Base-by-base conservation (phyloP, 768 basidiomycete genomes). In the Russula earlei region DNA sequence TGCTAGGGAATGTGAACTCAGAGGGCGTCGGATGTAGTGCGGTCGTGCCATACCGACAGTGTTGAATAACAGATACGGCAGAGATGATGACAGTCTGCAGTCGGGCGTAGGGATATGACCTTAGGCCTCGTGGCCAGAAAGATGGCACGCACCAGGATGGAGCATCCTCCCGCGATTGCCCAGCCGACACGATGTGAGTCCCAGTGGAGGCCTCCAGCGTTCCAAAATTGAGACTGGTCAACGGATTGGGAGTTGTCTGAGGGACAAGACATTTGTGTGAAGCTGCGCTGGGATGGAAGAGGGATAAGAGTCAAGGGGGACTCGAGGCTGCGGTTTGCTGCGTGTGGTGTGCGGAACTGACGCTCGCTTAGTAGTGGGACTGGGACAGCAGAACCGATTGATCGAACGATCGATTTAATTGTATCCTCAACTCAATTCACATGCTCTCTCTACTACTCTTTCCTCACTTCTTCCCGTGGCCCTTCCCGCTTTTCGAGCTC, bases 171-270 rank as follows among this genome's bases (percentile, higher is more conserved):
- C 15, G 85, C 78, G 53, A 88, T 74, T 10, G 83, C 75, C 86
- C 86, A 88, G 48, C 86, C 86, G 66, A 87, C 81, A 62, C 79
- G 73, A 69, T 84, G 83, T 14, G 69, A 62, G 58, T 80, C 76
- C 84, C 82, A 85, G 63, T 83, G 72, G 20, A 77, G 49, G 11
- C 76, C 75, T 36, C 74, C 71, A 0, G 71, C 61, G 63, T 71
- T 70, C 85, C 84, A 87, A 66, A 87, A 87, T 10, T 69, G 71
- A 46, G 74, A 72, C 66, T 87, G 82, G 67, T 87, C 84, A 24
- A 79, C 64, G 1, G 56, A 66, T 24, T 67, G 57, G 0, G 73
- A 69, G 60, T 86, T 84, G 50, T 75, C 73, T 0, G 78, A 73
- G 14, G 78, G 77, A 64, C 83, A 85, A 49, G n/a, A 19, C 56